Evolutionary conservation across 2,329 filamentous ascomycete species (phyloP).

Genomic region (Didymellaceae sp.): DNA sequence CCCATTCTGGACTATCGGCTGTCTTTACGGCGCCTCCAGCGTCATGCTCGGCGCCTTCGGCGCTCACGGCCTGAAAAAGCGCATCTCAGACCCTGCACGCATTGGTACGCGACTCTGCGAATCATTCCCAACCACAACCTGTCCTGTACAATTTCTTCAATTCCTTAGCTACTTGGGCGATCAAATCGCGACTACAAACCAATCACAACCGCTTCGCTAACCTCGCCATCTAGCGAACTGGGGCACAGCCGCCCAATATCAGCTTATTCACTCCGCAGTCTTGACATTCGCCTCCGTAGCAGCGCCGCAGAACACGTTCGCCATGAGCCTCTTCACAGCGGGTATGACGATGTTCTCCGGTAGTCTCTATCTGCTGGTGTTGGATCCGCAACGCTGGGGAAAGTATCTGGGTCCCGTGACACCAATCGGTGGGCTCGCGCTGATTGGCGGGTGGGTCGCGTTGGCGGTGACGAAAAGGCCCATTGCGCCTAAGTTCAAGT

Average conservation of each 20-base stretch:
- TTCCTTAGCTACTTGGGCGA: no score
- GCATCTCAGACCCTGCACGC: slow-evolving; percentile 64
- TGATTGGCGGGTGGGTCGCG: slow-evolving; percentile 70
- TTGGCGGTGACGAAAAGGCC: slow-evolving; percentile 47
- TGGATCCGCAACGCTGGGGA: slow-evolving; percentile 65
- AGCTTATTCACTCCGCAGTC: slow-evolving; percentile 69
- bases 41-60: slow-evolving; percentile 71
- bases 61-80: slow-evolving; percentile 69
- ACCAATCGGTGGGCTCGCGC: slow-evolving; percentile 66
- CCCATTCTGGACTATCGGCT: slow-evolving; percentile 67
- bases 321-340: slow-evolving; percentile 65
- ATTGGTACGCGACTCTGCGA: slow-evolving; percentile 45
- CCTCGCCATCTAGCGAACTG: slow-evolving; percentile 65
- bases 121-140: no score
- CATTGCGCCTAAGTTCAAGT: slow-evolving; percentile 25
- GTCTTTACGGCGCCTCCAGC: slow-evolving; percentile 66
- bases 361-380: slow-evolving; percentile 67
- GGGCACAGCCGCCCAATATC: slow-evolving; percentile 71
- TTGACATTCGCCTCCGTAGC: slow-evolving; percentile 62
- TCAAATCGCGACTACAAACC: no score
- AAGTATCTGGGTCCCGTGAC: slow-evolving; percentile 68
- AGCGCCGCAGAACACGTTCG: slow-evolving; percentile 62
- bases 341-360: slow-evolving; percentile 73
- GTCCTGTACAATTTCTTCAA: no score
- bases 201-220: no score